Evolutionary conservation across 2,329 filamentous ascomycete species (phyloP), one percentile per base, ranked within the genome.

Genomic region (Hyphodiscus sp.): DNA sequence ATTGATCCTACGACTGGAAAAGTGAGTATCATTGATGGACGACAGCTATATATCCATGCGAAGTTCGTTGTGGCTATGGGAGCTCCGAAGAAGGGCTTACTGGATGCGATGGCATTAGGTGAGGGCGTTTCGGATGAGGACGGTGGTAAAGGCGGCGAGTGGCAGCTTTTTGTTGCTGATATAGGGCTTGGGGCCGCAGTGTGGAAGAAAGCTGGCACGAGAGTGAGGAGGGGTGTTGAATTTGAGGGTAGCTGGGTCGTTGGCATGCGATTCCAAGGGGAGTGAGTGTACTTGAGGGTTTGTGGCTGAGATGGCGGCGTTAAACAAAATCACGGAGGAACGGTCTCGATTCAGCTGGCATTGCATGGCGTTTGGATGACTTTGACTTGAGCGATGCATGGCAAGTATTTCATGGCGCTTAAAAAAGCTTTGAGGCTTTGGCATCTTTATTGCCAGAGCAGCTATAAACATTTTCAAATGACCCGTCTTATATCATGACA

Each of bases 191-290:
- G 84, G 1, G 85, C 89, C 54, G 81, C 87, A 3, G 89, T 91
- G 2, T 95, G 91, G 87, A 86, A 86, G 66, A 90, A 90, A 68
- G 87, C 88, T 1, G 88, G 89, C 1, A 89, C 88, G 4, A 85
- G 87, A 67, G 82, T 90, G 49, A 82, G 91, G 19, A 85, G 89
- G 60, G 91, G 91, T 0, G 86, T 96, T 52, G 90, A 91, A 63
- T 97, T 96, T 75, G 90, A 89, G 20, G 83, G 85, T 55, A 82
- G 85, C 60, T 97, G 92, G 92, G 84, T 94, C 58, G 77, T 95
- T 15, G 83, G 86, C 63, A 80, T 94, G 71, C 63, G 64, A 20
- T 69, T 66, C 56, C 63, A 68, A 44, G 59, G 63, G 15, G 61
- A 53, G 8, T 45, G 45, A 2, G 63, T 65, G 26, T 63, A 49